Evolutionary conservation across 1,284 basidiomycete genomes (phyloP), one percentile per base, ranked within the genome.

Genomic region (Papiliotrema laurentii): DNA sequence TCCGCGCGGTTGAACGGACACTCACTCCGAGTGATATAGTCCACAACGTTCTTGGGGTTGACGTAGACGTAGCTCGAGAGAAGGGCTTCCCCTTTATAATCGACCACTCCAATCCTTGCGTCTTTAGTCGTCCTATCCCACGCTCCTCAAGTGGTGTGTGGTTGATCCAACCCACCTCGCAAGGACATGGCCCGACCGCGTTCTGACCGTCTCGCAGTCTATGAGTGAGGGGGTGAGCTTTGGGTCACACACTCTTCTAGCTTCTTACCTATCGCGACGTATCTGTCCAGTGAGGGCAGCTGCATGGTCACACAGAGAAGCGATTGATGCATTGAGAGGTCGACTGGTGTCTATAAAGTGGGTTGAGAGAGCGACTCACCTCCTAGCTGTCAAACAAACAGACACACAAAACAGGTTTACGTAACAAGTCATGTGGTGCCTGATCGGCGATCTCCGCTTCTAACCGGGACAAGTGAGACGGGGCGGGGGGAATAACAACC

Each of bases 1-100:
- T n/a, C n/a, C n/a, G n/a, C n/a, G n/a, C n/a, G n/a, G n/a, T n/a
- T n/a, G n/a, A n/a, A n/a, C n/a, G n/a, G n/a, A n/a, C n/a, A 50
- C 60, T 51, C 36, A 50, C 78, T 74, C 65, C 69, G 71, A 0
- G 78, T 79, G 1, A 77, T 64, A 60, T 78, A 80, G 62, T 78
- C 77, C 9, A 73, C 70, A 13, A 80, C 76, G 44, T 72, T 74
- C 40, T 74, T 67, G 10, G 74, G 68, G 21, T 78, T 74, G 24
- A 68, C 60, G 42, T 66, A 65, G 0, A 80, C 78, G 50, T 74
- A 79, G 0, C 70, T 72, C 51, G 79, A 76, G 43, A 75, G 61
- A 6, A 80, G 49, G 10, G 73, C 61, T 3, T 53, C 55, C 9
- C 78, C 77, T 42, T 72, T 60, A 50, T 75, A 74, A 60, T 80